These are phyloP conservation scores for Fraxinus sp. DNA, from an alignment of 305 asterid genomes.

Conservation along the genomic window DNA sequence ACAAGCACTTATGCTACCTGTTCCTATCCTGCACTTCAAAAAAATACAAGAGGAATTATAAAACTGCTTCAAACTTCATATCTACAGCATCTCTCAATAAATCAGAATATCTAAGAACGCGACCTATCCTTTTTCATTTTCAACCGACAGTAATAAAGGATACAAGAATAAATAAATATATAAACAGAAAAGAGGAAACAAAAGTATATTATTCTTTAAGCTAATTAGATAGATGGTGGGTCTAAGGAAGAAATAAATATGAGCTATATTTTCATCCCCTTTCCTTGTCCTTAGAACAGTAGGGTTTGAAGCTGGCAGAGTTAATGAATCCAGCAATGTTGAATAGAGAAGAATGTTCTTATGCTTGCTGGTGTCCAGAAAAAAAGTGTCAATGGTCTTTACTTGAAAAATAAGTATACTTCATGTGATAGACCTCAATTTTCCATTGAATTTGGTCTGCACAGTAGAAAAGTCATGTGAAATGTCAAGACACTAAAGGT, in stretches of 20 bases:
- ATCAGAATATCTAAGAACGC: background rate
- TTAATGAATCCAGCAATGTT: background rate
- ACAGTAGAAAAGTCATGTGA: background rate
- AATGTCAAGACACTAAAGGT: background rate
- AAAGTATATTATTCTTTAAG: no score
- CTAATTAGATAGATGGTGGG: background rate
- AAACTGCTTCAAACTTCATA: slow-evolving; percentile 9
- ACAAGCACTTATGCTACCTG: slow-evolving; percentile 81
- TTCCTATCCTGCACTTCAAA: slow-evolving; percentile 80
- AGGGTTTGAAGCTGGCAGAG: background rate
- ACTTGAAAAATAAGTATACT: background rate
- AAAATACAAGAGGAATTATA: slow-evolving; percentile 23
- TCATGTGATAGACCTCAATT: background rate
- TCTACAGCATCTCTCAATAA: slow-evolving; percentile 13
- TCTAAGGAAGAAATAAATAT: background rate
- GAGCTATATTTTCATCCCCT: background rate
- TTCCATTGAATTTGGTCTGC: background rate
- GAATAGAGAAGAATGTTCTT: background rate
- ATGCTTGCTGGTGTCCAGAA: background rate
- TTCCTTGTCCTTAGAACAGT: background rate
- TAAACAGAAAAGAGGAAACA: slow-evolving; percentile 12
- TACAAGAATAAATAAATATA: slow-evolving; percentile 9
- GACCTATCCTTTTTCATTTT: background rate
- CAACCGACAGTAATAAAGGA: background rate
- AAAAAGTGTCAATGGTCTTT: background rate